These are phyloP conservation scores for Acer campestre DNA, from an alignment of 345 rosid species.

Conservation along the genomic window DNA sequence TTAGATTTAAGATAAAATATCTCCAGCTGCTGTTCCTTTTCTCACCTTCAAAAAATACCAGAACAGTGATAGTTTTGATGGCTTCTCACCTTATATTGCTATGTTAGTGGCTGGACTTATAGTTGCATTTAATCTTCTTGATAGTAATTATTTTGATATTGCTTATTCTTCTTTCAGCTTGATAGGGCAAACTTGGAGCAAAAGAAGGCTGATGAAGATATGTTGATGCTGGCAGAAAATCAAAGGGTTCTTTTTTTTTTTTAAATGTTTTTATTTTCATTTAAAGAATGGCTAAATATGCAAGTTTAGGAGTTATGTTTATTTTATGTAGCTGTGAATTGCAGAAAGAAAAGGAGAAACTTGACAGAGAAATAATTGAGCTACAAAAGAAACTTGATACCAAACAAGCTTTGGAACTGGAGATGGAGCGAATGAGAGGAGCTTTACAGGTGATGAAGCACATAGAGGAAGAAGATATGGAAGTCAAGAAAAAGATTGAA, in stretches of 20 bases:
- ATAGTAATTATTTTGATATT: not conserved
- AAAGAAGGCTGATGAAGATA: conserved; percentile 54
- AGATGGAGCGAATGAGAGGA: conserved; percentile 72
- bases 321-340: conserved; percentile 18
- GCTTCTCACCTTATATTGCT: not conserved
- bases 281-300: conserved; percentile 9
- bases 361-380: conserved; percentile 49
- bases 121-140: not conserved
- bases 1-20: not conserved
- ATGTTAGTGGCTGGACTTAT: not conserved
- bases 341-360: conserved; percentile 67
- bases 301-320: not conserved
- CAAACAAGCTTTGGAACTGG: conserved; percentile 74
- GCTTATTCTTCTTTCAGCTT: conserved; percentile 43
- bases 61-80: not conserved
- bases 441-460: conserved; percentile 61
- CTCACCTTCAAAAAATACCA: not conserved
- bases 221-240: conserved; percentile 59
- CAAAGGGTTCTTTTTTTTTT: conserved; percentile 53
- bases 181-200: conserved; percentile 75
- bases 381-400: conserved; percentile 57
- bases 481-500: conserved; percentile 42
- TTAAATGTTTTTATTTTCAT: not conserved
- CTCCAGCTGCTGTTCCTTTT: not conserved
- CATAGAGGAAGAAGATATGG: conserved; percentile 60